These are phyloP conservation scores for Phialophora tarda DNA, from an alignment of 2,329 filamentous ascomycete species.

Conservation along the genomic window DNA sequence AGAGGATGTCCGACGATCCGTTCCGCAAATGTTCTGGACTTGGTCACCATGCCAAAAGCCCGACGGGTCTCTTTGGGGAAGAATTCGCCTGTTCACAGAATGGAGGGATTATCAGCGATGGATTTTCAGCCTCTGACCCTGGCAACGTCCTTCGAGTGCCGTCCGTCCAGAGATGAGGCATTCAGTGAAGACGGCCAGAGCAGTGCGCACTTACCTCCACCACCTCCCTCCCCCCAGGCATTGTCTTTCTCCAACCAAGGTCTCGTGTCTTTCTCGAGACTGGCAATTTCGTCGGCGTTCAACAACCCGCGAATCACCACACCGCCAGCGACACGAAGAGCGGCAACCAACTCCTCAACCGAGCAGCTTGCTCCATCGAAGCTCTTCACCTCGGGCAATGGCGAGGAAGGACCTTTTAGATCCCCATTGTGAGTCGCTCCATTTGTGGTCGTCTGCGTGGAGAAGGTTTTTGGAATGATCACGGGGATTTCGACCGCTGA, in stretches of 20 bases:
- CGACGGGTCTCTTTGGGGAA: constrained; percentile 40
- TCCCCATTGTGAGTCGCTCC: background rate
- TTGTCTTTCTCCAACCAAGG: constrained; percentile 36
- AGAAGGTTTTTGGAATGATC: constrained; percentile 19
- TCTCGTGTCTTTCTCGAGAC: constrained; percentile 37
- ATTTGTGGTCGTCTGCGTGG: constrained; percentile 2
- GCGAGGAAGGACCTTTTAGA: constrained; percentile 24
- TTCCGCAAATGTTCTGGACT: constrained; percentile 37
- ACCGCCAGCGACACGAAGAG: constrained; percentile 30
- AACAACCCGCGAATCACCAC: constrained; percentile 34
- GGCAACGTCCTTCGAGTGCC: background rate
- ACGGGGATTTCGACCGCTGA: constrained; percentile 22
- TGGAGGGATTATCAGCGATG: background rate
- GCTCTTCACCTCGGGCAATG: constrained; percentile 26
- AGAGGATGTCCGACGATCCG: constrained; percentile 37
- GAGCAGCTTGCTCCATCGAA: constrained; percentile 23
- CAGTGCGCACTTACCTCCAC: constrained; percentile 5
- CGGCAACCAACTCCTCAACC: constrained; percentile 26
- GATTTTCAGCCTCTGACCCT: background rate
- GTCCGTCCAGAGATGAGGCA: background rate
- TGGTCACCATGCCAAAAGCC: constrained; percentile 38
- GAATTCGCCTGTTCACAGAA: constrained; percentile 33
- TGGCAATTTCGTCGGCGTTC: constrained; percentile 18
- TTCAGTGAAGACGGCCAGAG: background rate
- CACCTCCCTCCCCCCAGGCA: constrained; percentile 29